These are phyloP conservation scores for Phaeosphaeria sp. DNA, from an alignment of 2,329 filamentous ascomycete genomes.

Conservation along the genomic window DNA sequence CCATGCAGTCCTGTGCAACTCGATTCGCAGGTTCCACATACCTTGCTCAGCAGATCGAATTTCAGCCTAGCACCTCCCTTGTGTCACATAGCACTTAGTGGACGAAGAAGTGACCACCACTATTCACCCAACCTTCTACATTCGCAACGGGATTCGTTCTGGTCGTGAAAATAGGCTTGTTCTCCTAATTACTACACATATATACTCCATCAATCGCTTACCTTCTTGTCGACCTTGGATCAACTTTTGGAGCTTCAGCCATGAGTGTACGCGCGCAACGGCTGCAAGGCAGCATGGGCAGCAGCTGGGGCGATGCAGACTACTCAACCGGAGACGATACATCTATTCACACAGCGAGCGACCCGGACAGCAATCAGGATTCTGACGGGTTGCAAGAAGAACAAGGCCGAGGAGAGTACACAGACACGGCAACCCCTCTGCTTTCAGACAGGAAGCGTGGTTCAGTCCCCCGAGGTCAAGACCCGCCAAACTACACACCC, in stretches of 20 bases:
- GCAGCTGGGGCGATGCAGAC: conserved; percentile 43
- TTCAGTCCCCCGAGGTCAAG: conserved; percentile 13
- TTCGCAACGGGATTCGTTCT: conserved; percentile 7
- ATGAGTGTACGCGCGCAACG: conserved; percentile 28
- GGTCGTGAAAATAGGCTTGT: background rate
- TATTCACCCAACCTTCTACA: conserved; percentile 27
- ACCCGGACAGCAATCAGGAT: conserved; percentile 33
- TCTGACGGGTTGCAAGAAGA: conserved; percentile 29
- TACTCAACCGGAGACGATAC: conserved; percentile 34
- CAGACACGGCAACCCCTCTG: conserved; percentile 20
- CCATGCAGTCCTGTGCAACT: background rate
- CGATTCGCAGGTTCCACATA: background rate
- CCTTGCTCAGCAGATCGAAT: background rate
- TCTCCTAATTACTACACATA: background rate
- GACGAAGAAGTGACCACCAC: conserved; percentile 11
- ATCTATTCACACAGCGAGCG: conserved; percentile 34
- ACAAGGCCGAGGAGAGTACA: conserved; percentile 16
- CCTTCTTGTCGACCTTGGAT: background rate
- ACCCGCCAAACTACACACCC: conserved; percentile 19
- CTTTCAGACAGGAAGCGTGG: conserved; percentile 11
- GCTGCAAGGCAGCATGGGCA: conserved; percentile 36
- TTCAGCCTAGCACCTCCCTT: background rate
- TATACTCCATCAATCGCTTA: background rate
- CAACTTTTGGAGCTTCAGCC: background rate
- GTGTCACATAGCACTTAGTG: background rate